phyloP scores from a whole-genome alignment of 1,139 yeast species.

The Kodamaea sp. region DNA sequence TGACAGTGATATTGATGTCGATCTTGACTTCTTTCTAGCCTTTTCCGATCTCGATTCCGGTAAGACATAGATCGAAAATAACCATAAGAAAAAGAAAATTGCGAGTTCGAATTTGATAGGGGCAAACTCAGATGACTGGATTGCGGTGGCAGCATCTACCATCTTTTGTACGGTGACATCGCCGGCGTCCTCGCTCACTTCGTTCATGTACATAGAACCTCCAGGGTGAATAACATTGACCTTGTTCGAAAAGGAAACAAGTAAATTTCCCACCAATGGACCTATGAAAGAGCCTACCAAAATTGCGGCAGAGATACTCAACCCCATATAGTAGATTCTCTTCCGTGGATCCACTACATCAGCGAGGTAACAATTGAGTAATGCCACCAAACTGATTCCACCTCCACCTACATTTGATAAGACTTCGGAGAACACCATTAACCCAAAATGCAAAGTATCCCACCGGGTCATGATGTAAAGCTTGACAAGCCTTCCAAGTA shows the following conservation, averaged over 20 bases:
- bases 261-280: conserved; percentile 9
- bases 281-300: conserved; percentile 11
- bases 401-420: conserved; percentile 12
- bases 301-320: conserved; percentile 9
- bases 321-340: conserved; percentile 10
- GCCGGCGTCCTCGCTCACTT: too few relatives aligned
- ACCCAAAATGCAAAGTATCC: conserved; percentile 8
- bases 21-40: conserved; percentile 49
- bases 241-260: conserved; percentile 1
- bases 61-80: conserved; percentile 39
- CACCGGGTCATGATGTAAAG: conserved; percentile 3
- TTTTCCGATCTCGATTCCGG: conserved; percentile 52
- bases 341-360: conserved; percentile 11
- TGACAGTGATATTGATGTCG: conserved; percentile 24
- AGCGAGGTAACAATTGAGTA: conserved; percentile 11
- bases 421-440: conserved; percentile 3
- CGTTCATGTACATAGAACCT: too few relatives aligned
- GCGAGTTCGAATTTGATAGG: conserved; percentile 35
- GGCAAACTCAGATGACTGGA: conserved; percentile 22
- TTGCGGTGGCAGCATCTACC: conserved; percentile 6
- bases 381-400: conserved; percentile 5
- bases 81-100: conserved; percentile 22
- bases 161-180: background rate
- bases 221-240: too few relatives aligned
- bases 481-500: background rate